These are phyloP conservation scores for Globisporangium cylindrosporum DNA, from an alignment of 352 stramenopile species.

Conservation along the genomic window DNA sequence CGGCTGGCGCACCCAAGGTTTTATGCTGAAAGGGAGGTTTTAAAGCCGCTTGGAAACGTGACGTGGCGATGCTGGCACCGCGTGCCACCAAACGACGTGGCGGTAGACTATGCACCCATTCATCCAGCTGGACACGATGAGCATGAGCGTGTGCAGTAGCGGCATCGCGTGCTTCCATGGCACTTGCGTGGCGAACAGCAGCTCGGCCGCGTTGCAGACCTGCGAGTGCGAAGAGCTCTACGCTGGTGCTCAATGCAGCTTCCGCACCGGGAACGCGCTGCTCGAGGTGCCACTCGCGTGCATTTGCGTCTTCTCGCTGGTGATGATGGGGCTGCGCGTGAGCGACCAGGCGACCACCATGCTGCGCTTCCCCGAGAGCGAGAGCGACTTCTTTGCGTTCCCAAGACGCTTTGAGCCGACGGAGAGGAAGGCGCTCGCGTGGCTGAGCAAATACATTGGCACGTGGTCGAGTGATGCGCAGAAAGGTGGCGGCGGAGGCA, in stretches of 20 bases:
- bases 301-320: slow-evolving; percentile 34
- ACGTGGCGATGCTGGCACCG: neutral
- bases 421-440: neutral
- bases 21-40: neutral
- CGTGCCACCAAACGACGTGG: neutral
- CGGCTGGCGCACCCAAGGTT: neutral
- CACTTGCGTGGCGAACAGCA: slow-evolving; percentile 26
- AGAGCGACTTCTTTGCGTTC: slow-evolving; percentile 46
- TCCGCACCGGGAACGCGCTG: slow-evolving; percentile 35
- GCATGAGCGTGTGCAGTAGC: slow-evolving; percentile 9
- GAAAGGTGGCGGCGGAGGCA: slow-evolving; percentile 13
- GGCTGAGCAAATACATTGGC: slow-evolving; percentile 21
- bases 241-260: slow-evolving; percentile 41
- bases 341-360: slow-evolving; percentile 20
- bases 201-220: slow-evolving; percentile 8
- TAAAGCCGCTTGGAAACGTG: neutral
- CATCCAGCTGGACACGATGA: neutral
- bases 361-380: slow-evolving; percentile 36
- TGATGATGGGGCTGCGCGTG: slow-evolving; percentile 31
- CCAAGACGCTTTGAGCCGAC: slow-evolving; percentile 17
- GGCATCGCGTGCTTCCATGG: slow-evolving; percentile 49
- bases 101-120: neutral
- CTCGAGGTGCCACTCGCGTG: slow-evolving; percentile 53
- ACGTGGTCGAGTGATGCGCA: slow-evolving; percentile 34
- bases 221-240: slow-evolving; percentile 54